Evolutionary conservation across 495 filamentous ascomycete genomes (phyloP).

Genomic region (Penicillium psychrofluorescens): DNA sequence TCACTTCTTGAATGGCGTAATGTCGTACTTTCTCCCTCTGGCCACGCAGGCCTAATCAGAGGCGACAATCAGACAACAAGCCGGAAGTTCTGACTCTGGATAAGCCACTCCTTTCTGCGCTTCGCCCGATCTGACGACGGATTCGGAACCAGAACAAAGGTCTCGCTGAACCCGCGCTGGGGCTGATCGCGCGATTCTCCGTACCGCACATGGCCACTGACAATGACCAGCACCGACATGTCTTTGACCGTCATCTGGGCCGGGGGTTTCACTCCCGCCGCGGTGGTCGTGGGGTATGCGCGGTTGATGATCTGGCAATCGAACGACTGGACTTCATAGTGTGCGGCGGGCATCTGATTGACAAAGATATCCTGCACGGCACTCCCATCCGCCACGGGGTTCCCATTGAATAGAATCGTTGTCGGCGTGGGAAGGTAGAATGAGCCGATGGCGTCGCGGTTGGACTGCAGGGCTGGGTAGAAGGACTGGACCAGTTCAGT

Average conservation of each 20-base stretch:
- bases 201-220: conserved; percentile 61
- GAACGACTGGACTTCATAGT: conserved; percentile 59
- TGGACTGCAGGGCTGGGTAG: conserved; percentile 47
- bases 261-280: conserved; percentile 27
- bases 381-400: conserved; percentile 45
- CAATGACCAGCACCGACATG: conserved; percentile 61
- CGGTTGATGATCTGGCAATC: conserved; percentile 72
- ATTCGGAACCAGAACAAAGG: conserved; percentile 71
- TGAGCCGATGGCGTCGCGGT: conserved; percentile 43
- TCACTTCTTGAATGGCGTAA: too few species aligned
- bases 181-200: conserved; percentile 46
- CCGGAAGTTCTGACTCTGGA: conserved; percentile 69
- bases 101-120: conserved; percentile 52
- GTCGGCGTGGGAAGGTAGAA: conserved; percentile 50
- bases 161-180: conserved; percentile 64
- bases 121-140: conserved; percentile 44
- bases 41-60: too few species aligned
- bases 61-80: conserved; percentile 38
- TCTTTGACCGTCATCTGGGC: conserved; percentile 39
- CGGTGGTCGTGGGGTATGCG: conserved; percentile 41
- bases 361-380: conserved; percentile 54
- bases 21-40: too few species aligned
- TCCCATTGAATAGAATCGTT: conserved; percentile 61
- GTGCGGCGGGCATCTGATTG: conserved; percentile 51
- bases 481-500: conserved; percentile 46